Conservation (phyloP, 73 alveolate species). For the Tetrahymena malaccensis region DNA sequence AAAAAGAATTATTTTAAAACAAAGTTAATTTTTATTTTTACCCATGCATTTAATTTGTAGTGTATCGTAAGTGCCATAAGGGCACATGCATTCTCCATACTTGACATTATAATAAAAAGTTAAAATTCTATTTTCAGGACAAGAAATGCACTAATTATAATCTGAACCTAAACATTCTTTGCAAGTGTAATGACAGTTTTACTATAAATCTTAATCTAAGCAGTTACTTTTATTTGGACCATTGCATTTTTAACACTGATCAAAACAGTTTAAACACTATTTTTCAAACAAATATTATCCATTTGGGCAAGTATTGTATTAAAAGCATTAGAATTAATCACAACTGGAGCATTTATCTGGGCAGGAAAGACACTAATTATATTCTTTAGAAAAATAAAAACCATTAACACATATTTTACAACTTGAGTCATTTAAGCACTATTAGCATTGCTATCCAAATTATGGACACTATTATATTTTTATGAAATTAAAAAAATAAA, state of each 20-base stretch:
- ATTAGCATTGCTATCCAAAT: not conserved
- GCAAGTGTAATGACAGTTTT: not conserved
- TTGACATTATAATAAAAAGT: not conserved
- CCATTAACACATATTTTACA: not conserved
- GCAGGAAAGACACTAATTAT: not conserved
- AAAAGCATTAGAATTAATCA: not conserved
- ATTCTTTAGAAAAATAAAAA: not conserved
- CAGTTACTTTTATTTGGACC: not conserved
- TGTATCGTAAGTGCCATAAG: not conserved
- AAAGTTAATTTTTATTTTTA: not conserved
- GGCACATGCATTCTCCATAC: not conserved
- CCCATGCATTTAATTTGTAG: not conserved
- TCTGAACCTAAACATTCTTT: not conserved
- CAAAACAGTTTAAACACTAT: not conserved
- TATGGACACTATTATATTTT: not conserved
- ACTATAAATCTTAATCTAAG: not conserved
- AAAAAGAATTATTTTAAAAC: not conserved
- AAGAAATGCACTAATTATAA: not conserved
- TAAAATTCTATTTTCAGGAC: not conserved
- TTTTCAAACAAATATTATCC: not conserved
- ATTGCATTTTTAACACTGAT: not conserved
- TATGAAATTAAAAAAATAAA: not conserved
- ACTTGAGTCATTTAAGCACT: not conserved
- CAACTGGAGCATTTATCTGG: not conserved
- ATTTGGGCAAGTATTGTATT: not conserved